phyloP scores from a whole-genome alignment of 495 filamentous ascomycete genomes.

The Pyrenula aspistea region DNA sequence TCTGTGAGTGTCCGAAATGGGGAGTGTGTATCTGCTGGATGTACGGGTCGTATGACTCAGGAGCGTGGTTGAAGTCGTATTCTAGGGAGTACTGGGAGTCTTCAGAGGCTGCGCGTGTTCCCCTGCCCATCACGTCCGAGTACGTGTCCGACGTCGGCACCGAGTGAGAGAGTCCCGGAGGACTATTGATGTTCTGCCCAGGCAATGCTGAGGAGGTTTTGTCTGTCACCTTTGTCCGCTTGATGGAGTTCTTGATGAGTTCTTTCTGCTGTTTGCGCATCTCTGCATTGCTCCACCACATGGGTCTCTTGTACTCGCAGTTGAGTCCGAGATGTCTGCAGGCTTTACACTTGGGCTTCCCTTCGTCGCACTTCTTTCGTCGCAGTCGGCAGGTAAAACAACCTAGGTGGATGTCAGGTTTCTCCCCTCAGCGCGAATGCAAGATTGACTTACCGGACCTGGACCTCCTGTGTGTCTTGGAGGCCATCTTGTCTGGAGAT shows the following conservation, averaged over 20 bases:
- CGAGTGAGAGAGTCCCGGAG: slow-evolving; percentile 72
- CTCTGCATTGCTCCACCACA: slow-evolving; percentile 94
- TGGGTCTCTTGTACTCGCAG: slow-evolving; percentile 92
- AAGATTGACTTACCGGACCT: slow-evolving; percentile 63
- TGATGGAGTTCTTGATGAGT: slow-evolving; percentile 91
- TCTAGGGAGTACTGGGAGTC: slow-evolving; percentile 66
- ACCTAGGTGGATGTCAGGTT: slow-evolving; percentile 36
- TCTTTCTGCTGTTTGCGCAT: slow-evolving; percentile 81
- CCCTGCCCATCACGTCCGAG: slow-evolving; percentile 55
- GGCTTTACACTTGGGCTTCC: slow-evolving; percentile 70
- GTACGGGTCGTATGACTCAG: slow-evolving; percentile 48
- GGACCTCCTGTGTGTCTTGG: slow-evolving; percentile 84
- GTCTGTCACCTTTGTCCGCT: slow-evolving; percentile 86
- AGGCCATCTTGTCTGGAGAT: slow-evolving; percentile 44
- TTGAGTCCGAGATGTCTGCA: slow-evolving; percentile 76
- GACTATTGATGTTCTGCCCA: slow-evolving; percentile 39
- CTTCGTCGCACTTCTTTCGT: slow-evolving; percentile 97
- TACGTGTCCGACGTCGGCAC: slow-evolving; percentile 69
- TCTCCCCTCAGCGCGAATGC: not conserved
- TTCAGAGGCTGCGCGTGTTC: slow-evolving; percentile 58
- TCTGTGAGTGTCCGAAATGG: slow-evolving; percentile 17
- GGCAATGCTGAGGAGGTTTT: slow-evolving; percentile 25
- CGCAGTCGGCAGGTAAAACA: slow-evolving; percentile 95
- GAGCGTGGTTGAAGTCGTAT: slow-evolving; percentile 58
- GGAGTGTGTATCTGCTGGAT: slow-evolving; percentile 36